phyloP scores from a whole-genome alignment of 2,329 filamentous ascomycete species.

The Fonsecaea nubica region DNA sequence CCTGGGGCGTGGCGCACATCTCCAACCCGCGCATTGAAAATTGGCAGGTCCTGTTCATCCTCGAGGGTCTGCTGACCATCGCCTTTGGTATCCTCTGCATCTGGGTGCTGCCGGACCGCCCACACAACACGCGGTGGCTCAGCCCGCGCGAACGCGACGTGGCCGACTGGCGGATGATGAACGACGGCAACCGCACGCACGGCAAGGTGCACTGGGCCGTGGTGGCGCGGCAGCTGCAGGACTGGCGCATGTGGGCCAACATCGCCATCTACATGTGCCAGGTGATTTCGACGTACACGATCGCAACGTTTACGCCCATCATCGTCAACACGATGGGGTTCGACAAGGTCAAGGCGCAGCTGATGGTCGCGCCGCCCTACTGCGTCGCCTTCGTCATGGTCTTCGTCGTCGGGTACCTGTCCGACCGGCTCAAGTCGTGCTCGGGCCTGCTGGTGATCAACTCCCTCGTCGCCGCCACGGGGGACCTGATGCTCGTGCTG shows the following conservation, averaged over 20 bases:
- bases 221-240: slow-evolving; percentile 19
- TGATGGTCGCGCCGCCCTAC: slow-evolving; percentile 30
- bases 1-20: slow-evolving; percentile 57
- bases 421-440: slow-evolving; percentile 26
- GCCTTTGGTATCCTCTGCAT: slow-evolving; percentile 47
- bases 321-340: slow-evolving; percentile 48
- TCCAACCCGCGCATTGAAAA: slow-evolving; percentile 49
- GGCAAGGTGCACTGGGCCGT: slow-evolving; percentile 26
- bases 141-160: slow-evolving; percentile 32
- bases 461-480: slow-evolving; percentile 22
- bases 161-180: slow-evolving; percentile 29
- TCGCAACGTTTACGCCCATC: slow-evolving; percentile 28
- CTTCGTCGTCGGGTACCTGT: slow-evolving; percentile 28
- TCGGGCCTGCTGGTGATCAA: slow-evolving; percentile 30
- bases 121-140: slow-evolving; percentile 45
- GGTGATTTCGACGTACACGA: slow-evolving; percentile 30
- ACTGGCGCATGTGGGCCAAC: slow-evolving; percentile 29
- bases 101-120: slow-evolving; percentile 49
- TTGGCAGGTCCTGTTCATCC: slow-evolving; percentile 51
- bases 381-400: slow-evolving; percentile 29
- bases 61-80: slow-evolving; percentile 47
- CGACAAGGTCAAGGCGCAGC: slow-evolving; percentile 53
- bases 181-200: slow-evolving; percentile 31
- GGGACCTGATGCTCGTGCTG: slow-evolving; percentile 25
- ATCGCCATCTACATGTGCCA: slow-evolving; percentile 31